These are phyloP conservation scores for Colletotrichum eremochloae DNA, from an alignment of 2,329 filamentous ascomycete genomes.

Conservation along the genomic window DNA sequence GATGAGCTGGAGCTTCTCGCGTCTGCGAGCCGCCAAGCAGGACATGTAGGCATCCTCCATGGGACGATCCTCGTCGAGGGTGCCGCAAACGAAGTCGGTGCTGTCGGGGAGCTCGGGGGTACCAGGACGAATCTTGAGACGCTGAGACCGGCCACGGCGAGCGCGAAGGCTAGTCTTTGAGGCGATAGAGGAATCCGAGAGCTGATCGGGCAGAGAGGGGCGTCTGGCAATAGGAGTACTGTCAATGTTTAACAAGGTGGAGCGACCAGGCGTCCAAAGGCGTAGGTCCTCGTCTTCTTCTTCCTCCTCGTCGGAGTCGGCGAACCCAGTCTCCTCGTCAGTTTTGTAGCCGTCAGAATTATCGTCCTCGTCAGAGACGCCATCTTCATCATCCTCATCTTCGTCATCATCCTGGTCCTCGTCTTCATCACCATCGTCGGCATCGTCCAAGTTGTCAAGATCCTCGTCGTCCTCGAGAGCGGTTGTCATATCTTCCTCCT, in stretches of 20 bases:
- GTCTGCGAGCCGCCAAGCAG: conserved; percentile 83
- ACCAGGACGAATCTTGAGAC: conserved; percentile 71
- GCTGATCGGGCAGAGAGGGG: conserved; percentile 58
- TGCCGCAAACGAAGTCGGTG: conserved; percentile 99
- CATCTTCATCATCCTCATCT: conserved; percentile 62
- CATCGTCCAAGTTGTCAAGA: conserved; percentile 63
- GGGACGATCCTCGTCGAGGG: conserved; percentile 92
- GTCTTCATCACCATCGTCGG: conserved; percentile 65
- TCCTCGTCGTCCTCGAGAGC: conserved; percentile 59
- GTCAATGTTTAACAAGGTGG: conserved; percentile 54
- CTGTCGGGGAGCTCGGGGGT: conserved; percentile 93
- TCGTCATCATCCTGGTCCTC: conserved; percentile 67
- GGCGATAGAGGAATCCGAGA: conserved; percentile 73
- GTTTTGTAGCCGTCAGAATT: conserved; percentile 80
- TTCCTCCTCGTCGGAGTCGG: conserved; percentile 76
- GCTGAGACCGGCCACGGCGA: conserved; percentile 52
- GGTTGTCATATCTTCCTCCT: conserved; percentile 73
- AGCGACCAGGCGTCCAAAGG: conserved; percentile 66
- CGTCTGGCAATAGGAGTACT: conserved; percentile 55
- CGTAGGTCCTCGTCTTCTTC: conserved; percentile 76
- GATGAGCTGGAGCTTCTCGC: conserved; percentile 82
- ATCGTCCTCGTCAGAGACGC: conserved; percentile 67
- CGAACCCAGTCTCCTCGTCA: conserved; percentile 76
- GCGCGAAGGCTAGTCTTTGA: conserved; percentile 56
- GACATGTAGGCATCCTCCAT: conserved; percentile 95